These are phyloP conservation scores for Tylopilus sp. DNA, from an alignment of 768 basidiomycete genomes.

Conservation along the genomic window DNA sequence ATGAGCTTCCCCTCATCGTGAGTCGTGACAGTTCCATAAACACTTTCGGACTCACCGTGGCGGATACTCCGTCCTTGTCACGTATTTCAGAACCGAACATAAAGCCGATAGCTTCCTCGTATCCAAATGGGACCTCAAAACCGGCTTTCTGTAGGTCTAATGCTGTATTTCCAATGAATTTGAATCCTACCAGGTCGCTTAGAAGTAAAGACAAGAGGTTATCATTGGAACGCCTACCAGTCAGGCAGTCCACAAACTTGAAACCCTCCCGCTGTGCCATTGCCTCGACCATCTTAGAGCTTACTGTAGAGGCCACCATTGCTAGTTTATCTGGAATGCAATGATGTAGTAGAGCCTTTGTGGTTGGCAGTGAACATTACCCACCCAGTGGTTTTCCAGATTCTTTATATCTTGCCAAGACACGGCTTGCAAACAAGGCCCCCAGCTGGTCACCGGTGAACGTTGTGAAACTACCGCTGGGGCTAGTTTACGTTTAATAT, in stretches of 20 bases:
- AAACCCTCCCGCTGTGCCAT: conserved; percentile 79
- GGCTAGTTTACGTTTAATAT: conserved; percentile 6
- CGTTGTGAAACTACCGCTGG: conserved; percentile 54
- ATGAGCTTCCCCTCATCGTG: conserved; percentile 40
- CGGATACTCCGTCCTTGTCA: conserved; percentile 87
- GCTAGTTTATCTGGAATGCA: conserved; percentile 54
- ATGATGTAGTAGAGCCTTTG: conserved; percentile 33
- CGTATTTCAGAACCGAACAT: conserved; percentile 79
- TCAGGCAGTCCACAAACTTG: conserved; percentile 80
- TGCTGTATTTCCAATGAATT: conserved; percentile 85
- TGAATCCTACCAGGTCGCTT: conserved; percentile 59
- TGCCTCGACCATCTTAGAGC: conserved; percentile 82
- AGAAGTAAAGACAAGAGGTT: neutral
- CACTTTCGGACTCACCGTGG: conserved; percentile 48
- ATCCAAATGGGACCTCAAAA: conserved; percentile 75
- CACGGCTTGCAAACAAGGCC: conserved; percentile 46
- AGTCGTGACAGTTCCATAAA: neutral
- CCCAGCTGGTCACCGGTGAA: conserved; percentile 91
- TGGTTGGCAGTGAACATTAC: conserved; percentile 26
- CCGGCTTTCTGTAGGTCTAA: conserved; percentile 61
- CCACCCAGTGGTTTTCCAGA: conserved; percentile 44
- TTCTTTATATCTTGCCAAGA: conserved; percentile 42
- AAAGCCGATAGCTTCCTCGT: conserved; percentile 91
- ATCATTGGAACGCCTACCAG: conserved; percentile 43
- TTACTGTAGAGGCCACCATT: conserved; percentile 88